Percentiles rank a stretch among this genome's conserved stretches.
Evolutionary conservation across 495 filamentous ascomycete species (phyloP).

Genomic region (Aspergillus ostianus): DNA sequence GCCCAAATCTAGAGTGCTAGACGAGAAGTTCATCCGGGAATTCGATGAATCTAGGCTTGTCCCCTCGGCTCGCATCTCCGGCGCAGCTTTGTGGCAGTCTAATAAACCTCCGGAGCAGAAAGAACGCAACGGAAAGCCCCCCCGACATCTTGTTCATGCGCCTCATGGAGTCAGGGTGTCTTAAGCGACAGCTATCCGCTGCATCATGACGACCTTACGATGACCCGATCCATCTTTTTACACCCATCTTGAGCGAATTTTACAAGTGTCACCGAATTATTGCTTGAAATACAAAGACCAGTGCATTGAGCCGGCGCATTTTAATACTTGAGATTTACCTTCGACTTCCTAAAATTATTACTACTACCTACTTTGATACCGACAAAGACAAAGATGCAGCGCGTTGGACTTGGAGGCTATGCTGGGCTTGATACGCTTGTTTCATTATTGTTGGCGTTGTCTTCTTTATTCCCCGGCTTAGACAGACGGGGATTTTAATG

Average conservation of each 20-base stretch:
- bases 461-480: neutral
- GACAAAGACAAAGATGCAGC: neutral
- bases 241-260: neutral
- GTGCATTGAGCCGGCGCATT: neutral
- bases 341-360: neutral
- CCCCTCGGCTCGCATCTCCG: conserved; percentile 12
- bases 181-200: neutral
- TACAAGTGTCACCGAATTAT: neutral
- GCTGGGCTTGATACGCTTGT: neutral
- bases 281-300: neutral
- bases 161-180: conserved; percentile 1
- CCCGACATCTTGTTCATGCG: conserved; percentile 3
- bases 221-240: neutral
- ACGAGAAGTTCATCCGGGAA: conserved; percentile 50
- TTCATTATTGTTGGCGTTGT: neutral
- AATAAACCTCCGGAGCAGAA: conserved; percentile 6
- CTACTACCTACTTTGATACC: neutral
- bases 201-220: neutral
- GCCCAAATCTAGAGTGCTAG: conserved; percentile 57
- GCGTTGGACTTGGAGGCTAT: neutral
- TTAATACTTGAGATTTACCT: neutral
- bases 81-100: conserved; percentile 16
- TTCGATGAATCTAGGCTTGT: conserved; percentile 37
- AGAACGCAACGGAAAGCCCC: conserved; percentile 2
- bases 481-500: neutral